Base-by-base conservation (phyloP, 2,329 filamentous ascomycete species). In the Bipolaris victoriae region DNA sequence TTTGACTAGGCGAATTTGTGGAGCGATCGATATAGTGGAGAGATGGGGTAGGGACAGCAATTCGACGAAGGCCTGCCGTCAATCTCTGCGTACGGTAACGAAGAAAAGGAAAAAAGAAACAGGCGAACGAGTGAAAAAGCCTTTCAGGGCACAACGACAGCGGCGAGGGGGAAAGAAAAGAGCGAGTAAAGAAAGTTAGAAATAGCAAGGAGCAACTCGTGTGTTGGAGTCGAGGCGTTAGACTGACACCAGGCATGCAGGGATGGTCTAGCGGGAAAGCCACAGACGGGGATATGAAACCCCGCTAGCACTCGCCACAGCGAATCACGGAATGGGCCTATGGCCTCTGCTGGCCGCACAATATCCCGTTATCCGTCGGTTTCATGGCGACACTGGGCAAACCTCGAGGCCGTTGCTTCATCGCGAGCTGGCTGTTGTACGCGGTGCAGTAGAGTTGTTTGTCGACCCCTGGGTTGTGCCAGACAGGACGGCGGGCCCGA, bases 41-140 rank as follows among this genome's bases (percentile, higher is more conserved):
- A 60, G 53, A 52, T 46, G 50, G 29, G 43, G 49, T 56, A 66
- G 59, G 44, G 65, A 68, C 61, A 64, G 69, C 62, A 53, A 69
- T 65, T 65, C 66, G 67, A 67, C 69, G 64, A 67, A 65, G 69
- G 67, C 70, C 70, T 62, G 71, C 71, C 67, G 70, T 67, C 58
- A 56, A 24, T 49, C 58, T 63, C 55, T 56, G 58, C 48, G 55
- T 20, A 26, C 55, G 47, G 35, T 18, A 26, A 43, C 13, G 40
- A 43, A 43, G 29, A 31, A 60, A 65, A 50, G 52, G 62, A 63
- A 67, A 43, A 63, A 60, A 24, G 58, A 65, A 49, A 57, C n/a
- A 54, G 22, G 49, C 41, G 58, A 66, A 61, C 49, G 68, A 70
- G 61, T 48, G 61, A 58, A 60, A 59, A 53, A 62, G 67, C 65